Evolutionary conservation across 768 basidiomycete species (phyloP), one percentile per base, ranked within the genome.

Genomic region (Lentinus tigrinus): DNA sequence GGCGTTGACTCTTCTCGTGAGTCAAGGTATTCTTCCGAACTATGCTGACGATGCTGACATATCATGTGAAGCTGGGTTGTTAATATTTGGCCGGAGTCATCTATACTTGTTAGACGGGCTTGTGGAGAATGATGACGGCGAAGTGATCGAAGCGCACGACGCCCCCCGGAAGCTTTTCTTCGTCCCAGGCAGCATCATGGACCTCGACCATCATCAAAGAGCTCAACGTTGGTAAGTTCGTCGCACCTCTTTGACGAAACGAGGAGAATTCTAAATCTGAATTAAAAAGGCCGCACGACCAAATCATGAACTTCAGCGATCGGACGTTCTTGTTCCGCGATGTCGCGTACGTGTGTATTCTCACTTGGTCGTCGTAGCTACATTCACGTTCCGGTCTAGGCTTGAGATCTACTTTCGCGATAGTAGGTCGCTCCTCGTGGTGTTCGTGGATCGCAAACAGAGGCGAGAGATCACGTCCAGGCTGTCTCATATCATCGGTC

Each of bases 341-440:
- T 67, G 92, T 96, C 14, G 94, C 86, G 91, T 93, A 67, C 76
- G 91, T 76, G 8, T 3, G 28, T 34, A 14, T 40, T 17, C 16
- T 38, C 16, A 10, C 13, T 26, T 17, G 3, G 8, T 1, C 28
- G 16, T 17, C 3, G 17, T 26, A 19, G 24, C 48, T 4, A 43
- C 7, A 26, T 46, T 52, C n/a, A 55, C 49, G 31, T 47, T 36
- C 11, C 8, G 14, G 44, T 37, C 5, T 24, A 95, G 93, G 0
- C 77, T 97, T 16, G 95, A 98, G 70, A 80, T 98, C 10, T 96
- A 95, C 73, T 93, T 97, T 78, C 88, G 85, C 65, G 95, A 98
- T 65, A 93, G 92, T 63, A 85, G 92, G 7, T 95, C 92, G 16
- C 75, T 97, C 44, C 77, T 98, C 21, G 78, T 93, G 28, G 89